Evolutionary conservation across 495 filamentous ascomycete species (phyloP).

Genomic region (Trichocladium antarcticum): DNA sequence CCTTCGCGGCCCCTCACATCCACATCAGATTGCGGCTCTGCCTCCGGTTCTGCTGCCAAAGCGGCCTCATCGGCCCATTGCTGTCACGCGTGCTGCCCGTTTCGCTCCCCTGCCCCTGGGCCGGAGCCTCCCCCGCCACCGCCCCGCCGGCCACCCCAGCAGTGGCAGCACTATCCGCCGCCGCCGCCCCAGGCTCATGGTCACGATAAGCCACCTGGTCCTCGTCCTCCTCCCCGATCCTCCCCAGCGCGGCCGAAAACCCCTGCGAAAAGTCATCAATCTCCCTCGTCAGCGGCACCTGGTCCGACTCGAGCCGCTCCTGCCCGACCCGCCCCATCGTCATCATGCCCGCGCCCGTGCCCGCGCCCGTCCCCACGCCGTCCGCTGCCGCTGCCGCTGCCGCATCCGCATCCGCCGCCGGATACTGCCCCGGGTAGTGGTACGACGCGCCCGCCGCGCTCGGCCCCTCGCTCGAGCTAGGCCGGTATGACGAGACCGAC

Average conservation of each 20-base stretch:
- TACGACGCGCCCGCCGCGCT: no score
- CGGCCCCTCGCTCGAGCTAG: slow-evolving; percentile 3
- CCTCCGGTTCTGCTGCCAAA: slow-evolving; percentile 42
- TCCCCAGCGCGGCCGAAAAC: slow-evolving; percentile 25
- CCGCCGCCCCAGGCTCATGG: neutral
- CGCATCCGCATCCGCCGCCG: slow-evolving; percentile 14
- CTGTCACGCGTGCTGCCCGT: slow-evolving; percentile 7
- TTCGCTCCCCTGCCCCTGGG: no score
- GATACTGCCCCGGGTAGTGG: slow-evolving; percentile 16
- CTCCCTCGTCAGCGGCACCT: slow-evolving; percentile 29
- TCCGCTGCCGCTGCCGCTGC: neutral
- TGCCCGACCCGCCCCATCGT: neutral
- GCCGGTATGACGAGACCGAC: slow-evolving; percentile 17
- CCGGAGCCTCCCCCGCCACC: neutral
- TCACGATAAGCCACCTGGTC: slow-evolving; percentile 15
- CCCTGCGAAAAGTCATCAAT: slow-evolving; percentile 35
- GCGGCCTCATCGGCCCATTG: slow-evolving; percentile 15
- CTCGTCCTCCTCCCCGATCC: slow-evolving; percentile 34
- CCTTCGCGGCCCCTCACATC: slow-evolving; percentile 34
- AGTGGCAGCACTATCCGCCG: neutral
- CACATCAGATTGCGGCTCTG: slow-evolving; percentile 39
- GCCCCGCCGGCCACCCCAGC: neutral
- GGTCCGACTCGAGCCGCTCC: slow-evolving; percentile 12
- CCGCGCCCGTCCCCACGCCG: no score
- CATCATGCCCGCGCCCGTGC: neutral